Evolutionary conservation across 208 protist species (phyloP).

Genomic region (Crithidia mellificae): DNA sequence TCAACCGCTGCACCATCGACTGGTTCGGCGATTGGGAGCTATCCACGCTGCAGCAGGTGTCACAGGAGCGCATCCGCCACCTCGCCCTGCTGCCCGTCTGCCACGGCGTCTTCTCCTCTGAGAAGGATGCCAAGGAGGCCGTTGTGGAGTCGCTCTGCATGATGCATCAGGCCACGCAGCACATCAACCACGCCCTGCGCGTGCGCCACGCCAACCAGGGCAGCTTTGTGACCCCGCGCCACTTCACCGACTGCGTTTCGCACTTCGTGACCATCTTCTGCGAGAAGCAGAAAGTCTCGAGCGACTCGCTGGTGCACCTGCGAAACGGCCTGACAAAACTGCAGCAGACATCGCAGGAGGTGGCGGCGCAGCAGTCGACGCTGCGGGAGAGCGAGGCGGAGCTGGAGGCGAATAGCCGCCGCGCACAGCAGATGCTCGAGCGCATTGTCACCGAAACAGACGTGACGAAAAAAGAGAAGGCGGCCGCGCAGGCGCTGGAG

Average conservation of each 20-base stretch:
- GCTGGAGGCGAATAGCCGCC: constrained; percentile 76
- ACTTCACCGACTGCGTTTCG: constrained; percentile 98
- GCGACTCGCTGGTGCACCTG: constrained; percentile 96
- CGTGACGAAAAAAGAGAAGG: constrained; percentile 85
- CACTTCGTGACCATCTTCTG: constrained; percentile 94
- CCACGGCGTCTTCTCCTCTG: constrained; percentile 42
- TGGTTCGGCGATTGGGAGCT: constrained; percentile 99
- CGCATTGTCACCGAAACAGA: constrained; percentile 87
- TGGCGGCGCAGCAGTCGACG: constrained; percentile 80
- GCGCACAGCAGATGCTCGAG: constrained; percentile 84
- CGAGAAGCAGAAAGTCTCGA: constrained; percentile 93
- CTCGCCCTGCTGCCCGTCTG: constrained; percentile 88
- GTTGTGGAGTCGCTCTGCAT: constrained; percentile 90
- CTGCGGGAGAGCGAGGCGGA: constrained; percentile 85
- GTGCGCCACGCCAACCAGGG: constrained; percentile 79
- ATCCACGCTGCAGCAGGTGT: constrained; percentile 94
- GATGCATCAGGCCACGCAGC: constrained; percentile 92
- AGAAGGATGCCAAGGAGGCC: constrained; percentile 59
- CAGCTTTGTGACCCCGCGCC: constrained; percentile 97
- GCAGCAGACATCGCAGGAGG: constrained; percentile 84
- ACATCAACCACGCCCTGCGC: constrained; percentile 79
- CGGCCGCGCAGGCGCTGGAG: constrained; percentile 57
- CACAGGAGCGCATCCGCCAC: constrained; percentile 82
- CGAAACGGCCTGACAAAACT: constrained; percentile 96
- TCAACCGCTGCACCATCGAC: constrained; percentile 99